Evolutionary conservation across 2,329 filamentous ascomycete genomes (phyloP), one percentile per base, ranked within the genome.

Genomic region (Parastagonospora nodorum): DNA sequence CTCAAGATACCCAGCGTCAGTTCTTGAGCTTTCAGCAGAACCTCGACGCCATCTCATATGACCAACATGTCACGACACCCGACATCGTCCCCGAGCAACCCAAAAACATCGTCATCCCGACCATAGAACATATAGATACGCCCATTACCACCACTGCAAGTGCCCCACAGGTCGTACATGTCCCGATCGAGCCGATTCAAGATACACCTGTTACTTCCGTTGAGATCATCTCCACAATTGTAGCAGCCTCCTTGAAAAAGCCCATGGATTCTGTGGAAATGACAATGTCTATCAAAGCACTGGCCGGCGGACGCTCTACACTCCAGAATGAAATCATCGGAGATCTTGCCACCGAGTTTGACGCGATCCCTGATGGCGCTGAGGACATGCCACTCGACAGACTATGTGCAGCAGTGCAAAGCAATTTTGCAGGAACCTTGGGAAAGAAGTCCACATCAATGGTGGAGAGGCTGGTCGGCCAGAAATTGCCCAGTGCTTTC

Each of bases 321-420:
- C 60, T 79, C 2, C 73, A 78, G 48, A 79, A 79, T 46, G 76
- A 79, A 49, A 67, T 78, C 45, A 68, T 75, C 10, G 77, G 77
- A 2, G 75, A 78, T 53, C 66, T 79, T 19, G 55, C 64, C 8
- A 63, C 62, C 14, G 76, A 79, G 52, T 76, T 79, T 50, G 75
- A 73, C 8, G 60, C 53, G 5, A 51, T 76, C 1, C 76, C 77
- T 4, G 75, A 78, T 32, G 66, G 71, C 7, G 60, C 68, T 4
- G 76, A 78, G 41, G 74, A 77, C 30, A 57, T 75, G 48, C 50
- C 72, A 15, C 49, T 78, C 6, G 48, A 53, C 2, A 64, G 67
- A 19, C 58, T 79, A 2, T 66, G 58, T 27, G 55, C 65, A 6
- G 51, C 57, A 5, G 48, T 77, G 2, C 66, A 73, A 41, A 50